These are phyloP conservation scores for Russula griseocarnosa DNA, from an alignment of 768 basidiomycete species.

Conservation along the genomic window DNA sequence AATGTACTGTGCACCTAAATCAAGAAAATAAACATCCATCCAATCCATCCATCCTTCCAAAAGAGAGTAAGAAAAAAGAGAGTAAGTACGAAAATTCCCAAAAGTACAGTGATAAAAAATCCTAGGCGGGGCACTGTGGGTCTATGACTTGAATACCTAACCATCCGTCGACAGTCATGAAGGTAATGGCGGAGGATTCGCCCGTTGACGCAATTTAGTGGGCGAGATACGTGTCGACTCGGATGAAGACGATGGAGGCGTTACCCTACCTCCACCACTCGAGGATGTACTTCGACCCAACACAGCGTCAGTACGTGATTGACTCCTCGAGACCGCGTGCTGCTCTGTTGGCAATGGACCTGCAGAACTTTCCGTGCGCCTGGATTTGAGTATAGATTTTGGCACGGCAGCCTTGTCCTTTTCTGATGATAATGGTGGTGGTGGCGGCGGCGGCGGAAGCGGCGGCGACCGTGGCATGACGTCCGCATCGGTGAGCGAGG, in stretches of 20 bases:
- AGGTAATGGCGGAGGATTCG: slow-evolving; percentile 33
- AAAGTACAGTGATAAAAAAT: slow-evolving; percentile 24
- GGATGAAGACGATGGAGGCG: slow-evolving; percentile 15
- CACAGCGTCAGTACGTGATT: slow-evolving; percentile 20
- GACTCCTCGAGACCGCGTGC: slow-evolving; percentile 14
- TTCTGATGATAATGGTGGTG: slow-evolving; percentile 34
- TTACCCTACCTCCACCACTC: slow-evolving; percentile 9
- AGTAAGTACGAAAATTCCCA: slow-evolving; percentile 28
- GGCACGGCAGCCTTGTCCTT: slow-evolving; percentile 47
- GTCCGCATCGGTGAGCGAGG: slow-evolving; percentile 28
- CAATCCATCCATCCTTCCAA: neutral
- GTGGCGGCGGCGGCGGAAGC: neutral
- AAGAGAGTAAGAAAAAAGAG: neutral
- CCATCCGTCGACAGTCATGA: slow-evolving; percentile 36
- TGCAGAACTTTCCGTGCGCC: slow-evolving; percentile 61
- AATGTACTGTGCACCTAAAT: neutral
- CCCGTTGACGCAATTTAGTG: slow-evolving; percentile 30
- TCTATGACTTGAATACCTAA: slow-evolving; percentile 58
- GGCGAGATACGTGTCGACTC: slow-evolving; percentile 18
- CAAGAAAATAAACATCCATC: neutral
- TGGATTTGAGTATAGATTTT: slow-evolving; percentile 70
- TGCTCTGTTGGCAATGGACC: slow-evolving; percentile 57
- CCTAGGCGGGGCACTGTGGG: slow-evolving; percentile 40
- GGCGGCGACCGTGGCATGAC: slow-evolving; percentile 27
- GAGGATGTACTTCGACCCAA: slow-evolving; percentile 3